Base-by-base conservation (phyloP, 805 yeast species). In the Candida berthetii region DNA sequence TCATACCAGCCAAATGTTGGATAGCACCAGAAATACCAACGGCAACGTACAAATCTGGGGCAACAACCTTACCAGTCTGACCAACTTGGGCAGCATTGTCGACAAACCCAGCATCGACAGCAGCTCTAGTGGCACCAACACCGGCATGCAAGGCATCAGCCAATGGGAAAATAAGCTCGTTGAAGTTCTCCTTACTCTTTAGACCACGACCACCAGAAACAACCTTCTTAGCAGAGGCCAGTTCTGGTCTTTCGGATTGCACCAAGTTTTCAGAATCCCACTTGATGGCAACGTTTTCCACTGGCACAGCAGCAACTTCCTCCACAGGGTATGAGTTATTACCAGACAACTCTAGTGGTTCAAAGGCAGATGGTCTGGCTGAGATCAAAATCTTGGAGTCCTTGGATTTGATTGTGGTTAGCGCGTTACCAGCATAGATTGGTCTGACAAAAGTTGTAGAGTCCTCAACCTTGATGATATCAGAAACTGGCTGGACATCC, bases 1-100 rank as follows among this genome's bases (percentile, higher is more conserved):
- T 91, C 97, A 91, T 91, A 49, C 99, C 99, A 2, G 99, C 99
- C 56, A 93, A 70, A 66, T 91, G 99, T 68, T 91, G 99, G 57
- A 91, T 91, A 27, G 99, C 99, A 47, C 99, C 99, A 17, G 96
- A 85, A 43, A 93, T 78, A 48, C 99, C 99, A 34, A 90, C 80
- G 3, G 97, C 98, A 36, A 93, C 65, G 61, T 93, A 93, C 48
- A 90, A 73, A 34, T 90, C 96, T 33, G 99, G 99, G 7, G 98
- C 98, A 28, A 93, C 95, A 41, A 90, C 90, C 64, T 93, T 93
- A 53, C 99, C 99, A 9, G 99, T 91, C 68, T 91, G 99, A 42
- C 99, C 99, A 47, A 91, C 90, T 66, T 91, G 99, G 54, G 91
- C 74, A 8, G 98, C 89, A 68, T 91, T 93, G 59, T 93, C 98